Evolutionary conservation across 2,329 filamentous ascomycete genomes (phyloP).

Genomic region (Aspergillus hiratsukae): DNA sequence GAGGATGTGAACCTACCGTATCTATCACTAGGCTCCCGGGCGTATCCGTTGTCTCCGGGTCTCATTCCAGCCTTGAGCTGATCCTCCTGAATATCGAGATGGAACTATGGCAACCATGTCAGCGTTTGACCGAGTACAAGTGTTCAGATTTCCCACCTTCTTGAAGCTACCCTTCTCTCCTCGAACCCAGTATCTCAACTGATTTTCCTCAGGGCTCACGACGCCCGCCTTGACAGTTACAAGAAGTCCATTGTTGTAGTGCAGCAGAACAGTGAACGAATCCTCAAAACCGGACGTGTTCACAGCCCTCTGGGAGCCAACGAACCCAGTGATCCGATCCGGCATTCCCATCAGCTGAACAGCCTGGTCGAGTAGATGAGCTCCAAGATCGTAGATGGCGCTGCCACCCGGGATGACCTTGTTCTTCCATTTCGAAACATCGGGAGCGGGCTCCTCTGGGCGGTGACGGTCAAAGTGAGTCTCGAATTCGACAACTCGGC

Average conservation of each 20-base stretch:
- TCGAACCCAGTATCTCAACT: conserved; percentile 72
- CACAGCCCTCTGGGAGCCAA: conserved; percentile 61
- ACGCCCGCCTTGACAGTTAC: conserved; percentile 67
- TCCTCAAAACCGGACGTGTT: conserved; percentile 50
- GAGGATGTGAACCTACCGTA: conserved; percentile 44
- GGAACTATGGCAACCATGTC: conserved; percentile 29
- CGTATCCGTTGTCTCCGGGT: conserved; percentile 61
- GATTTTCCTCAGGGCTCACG: conserved; percentile 63
- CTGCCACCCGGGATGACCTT: conserved; percentile 62
- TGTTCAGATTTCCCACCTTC: conserved; percentile 50
- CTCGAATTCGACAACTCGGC: conserved; percentile 71
- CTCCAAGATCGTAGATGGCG: conserved; percentile 68
- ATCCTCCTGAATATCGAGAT: conserved; percentile 70
- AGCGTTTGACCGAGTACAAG: background rate
- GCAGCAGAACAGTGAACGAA: conserved; percentile 58
- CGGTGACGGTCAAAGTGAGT: conserved; percentile 76
- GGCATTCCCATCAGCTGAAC: conserved; percentile 68
- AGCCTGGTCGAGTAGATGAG: conserved; percentile 71
- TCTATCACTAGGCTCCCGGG: conserved; percentile 55
- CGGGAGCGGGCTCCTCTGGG: conserved; percentile 47
- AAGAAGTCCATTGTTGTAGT: conserved; percentile 60
- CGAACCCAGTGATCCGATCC: conserved; percentile 60
- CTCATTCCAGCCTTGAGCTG: conserved; percentile 63
- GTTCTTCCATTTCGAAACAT: conserved; percentile 60
- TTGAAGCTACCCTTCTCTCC: conserved; percentile 70